Percentiles rank a stretch among this genome's conserved stretches.
These are phyloP conservation scores for Suillus occidentalis DNA, from an alignment of 768 basidiomycete genomes.

Conservation along the genomic window DNA sequence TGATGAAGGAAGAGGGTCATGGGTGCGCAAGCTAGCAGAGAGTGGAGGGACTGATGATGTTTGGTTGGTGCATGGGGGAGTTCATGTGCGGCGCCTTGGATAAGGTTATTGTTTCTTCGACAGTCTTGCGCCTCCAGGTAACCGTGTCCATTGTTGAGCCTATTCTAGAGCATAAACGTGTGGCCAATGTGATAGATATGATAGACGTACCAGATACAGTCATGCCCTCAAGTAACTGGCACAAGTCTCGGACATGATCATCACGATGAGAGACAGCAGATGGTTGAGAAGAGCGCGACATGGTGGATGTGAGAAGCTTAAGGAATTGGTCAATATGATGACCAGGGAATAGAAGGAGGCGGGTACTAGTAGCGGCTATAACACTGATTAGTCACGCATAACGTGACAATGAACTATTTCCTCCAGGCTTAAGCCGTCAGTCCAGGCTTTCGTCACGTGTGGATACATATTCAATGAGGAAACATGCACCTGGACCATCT, in stretches of 20 bases:
- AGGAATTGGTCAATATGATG: background rate
- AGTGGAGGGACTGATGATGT: background rate
- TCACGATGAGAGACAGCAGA: background rate
- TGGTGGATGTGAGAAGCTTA: background rate
- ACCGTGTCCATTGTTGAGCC: background rate
- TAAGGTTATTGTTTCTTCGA: background rate
- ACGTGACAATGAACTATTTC: too few species aligned
- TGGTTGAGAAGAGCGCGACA: background rate
- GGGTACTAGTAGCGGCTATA: too few species aligned
- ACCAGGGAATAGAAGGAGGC: too few species aligned
- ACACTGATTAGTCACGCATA: too few species aligned
- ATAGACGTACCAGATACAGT: background rate
- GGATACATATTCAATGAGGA: too few species aligned
- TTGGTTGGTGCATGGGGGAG: background rate
- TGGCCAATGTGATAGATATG: background rate
- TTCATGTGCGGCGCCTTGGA: background rate
- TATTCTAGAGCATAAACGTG: background rate
- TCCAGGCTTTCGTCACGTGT: too few species aligned
- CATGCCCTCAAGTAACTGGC: background rate
- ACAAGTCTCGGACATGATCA: background rate
- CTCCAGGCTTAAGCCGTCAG: too few species aligned
- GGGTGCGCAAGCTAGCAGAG: background rate
- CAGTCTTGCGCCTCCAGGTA: slow-evolving; percentile 1
- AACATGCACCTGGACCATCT: too few species aligned
- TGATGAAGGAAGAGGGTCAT: too few species aligned